These are phyloP conservation scores for Ophiocordyceps camponoti-rufipedis DNA, from an alignment of 2,329 filamentous ascomycete species.

Conservation along the genomic window DNA sequence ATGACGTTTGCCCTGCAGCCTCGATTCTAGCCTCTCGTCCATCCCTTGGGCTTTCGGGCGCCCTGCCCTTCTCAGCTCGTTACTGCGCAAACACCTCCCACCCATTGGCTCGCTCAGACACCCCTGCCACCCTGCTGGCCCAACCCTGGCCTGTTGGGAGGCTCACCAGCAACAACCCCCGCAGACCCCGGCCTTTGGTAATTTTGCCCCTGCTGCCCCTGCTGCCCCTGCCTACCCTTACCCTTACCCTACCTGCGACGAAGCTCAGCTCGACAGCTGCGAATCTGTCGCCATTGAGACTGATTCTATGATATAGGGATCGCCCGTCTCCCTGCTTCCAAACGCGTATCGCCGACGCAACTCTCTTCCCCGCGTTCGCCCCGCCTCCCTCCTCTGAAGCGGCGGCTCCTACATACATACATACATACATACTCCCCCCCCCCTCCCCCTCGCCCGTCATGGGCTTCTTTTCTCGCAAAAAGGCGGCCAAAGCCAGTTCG, in stretches of 20 bases:
- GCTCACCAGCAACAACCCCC: no score
- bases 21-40: no score
- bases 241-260: neutral
- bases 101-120: no score
- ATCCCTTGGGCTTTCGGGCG: no score
- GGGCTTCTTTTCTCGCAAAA: conserved; percentile 39
- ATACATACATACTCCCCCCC: neutral
- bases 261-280: neutral
- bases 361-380: neutral
- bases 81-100: no score
- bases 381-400: neutral
- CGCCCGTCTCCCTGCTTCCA: neutral
- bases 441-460: conserved; percentile 14
- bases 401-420: neutral
- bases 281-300: neutral
- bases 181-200: no score
- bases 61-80: no score
- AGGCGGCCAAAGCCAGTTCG: conserved; percentile 23
- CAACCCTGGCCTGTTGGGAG: neutral
- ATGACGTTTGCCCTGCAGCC: no score
- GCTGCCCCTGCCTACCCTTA: no score
- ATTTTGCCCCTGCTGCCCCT: no score
- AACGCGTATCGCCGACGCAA: neutral
- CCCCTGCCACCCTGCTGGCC: neutral
- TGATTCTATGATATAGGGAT: neutral